Conservation (phyloP, 2,329 filamentous ascomycete species). For the Fusarium hainanense region DNA sequence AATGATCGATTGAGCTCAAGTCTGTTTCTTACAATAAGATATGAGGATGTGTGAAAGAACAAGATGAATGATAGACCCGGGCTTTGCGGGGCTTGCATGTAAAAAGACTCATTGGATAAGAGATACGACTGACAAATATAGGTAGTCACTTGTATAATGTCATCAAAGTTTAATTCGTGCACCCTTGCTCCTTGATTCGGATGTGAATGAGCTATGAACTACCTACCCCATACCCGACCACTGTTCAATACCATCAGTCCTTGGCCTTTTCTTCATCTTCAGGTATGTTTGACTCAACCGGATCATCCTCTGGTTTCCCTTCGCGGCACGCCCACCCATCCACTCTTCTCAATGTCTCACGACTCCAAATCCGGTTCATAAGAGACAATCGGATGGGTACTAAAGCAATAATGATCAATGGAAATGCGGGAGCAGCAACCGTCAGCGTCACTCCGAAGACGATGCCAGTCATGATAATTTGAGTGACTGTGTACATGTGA, state of each 20-base stretch:
- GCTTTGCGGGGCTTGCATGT: slow-evolving; percentile 36
- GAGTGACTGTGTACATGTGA: slow-evolving; percentile 68
- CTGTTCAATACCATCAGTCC: slow-evolving; percentile 10
- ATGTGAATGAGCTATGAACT: background rate
- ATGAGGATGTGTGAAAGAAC: background rate
- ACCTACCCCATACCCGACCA: background rate
- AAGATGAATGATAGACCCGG: background rate
- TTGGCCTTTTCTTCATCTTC: slow-evolving; percentile 47
- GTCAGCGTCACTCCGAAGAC: slow-evolving; percentile 74
- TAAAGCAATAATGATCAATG: slow-evolving; percentile 71
- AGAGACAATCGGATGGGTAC: slow-evolving; percentile 70
- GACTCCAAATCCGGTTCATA: slow-evolving; percentile 70
- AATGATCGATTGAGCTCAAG: background rate
- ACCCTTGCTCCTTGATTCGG: background rate
- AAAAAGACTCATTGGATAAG: slow-evolving; percentile 44
- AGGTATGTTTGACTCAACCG: slow-evolving; percentile 36
- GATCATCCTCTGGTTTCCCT: slow-evolving; percentile 63
- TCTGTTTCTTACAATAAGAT: background rate
- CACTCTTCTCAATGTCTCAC: slow-evolving; percentile 63
- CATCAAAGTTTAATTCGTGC: slow-evolving; percentile 1
- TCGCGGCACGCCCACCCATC: slow-evolving; percentile 62
- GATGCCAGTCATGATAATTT: slow-evolving; percentile 67
- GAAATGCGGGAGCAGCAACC: slow-evolving; percentile 71
- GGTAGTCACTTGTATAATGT: background rate
- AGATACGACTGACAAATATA: slow-evolving; percentile 7